Evolutionary conservation across 495 filamentous ascomycete genomes (phyloP).

Genomic region (Amniculicola lignicola): DNA sequence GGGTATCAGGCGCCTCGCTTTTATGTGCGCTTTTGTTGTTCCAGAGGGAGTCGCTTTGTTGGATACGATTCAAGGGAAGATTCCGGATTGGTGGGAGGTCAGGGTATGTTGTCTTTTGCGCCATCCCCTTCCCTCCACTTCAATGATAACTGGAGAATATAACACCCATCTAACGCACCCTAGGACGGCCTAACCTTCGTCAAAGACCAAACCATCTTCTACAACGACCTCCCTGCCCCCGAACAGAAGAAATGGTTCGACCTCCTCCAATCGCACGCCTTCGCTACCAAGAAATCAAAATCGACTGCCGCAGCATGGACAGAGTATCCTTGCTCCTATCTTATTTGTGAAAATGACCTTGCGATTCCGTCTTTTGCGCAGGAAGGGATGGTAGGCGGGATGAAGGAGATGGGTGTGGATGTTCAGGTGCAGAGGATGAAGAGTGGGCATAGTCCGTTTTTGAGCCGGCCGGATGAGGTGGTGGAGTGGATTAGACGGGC

Average conservation of each 20-base stretch:
- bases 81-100: slow-evolving; percentile 21
- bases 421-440: slow-evolving; percentile 22
- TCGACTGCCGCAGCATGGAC: slow-evolving; percentile 15
- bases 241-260: slow-evolving; percentile 1
- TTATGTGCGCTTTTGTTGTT: slow-evolving; percentile 16
- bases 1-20: slow-evolving; percentile 10
- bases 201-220: slow-evolving; percentile 13
- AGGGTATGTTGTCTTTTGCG: slow-evolving; percentile 10
- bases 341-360: slow-evolving; percentile 24
- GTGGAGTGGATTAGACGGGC: slow-evolving; percentile 16
- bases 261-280: slow-evolving; percentile 9
- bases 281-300: slow-evolving; percentile 15
- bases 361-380: slow-evolving; percentile 24
- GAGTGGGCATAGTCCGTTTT: slow-evolving; percentile 26
- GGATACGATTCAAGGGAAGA: slow-evolving; percentile 4
- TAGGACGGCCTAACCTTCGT: slow-evolving; percentile 1
- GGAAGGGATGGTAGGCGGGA: slow-evolving; percentile 10
- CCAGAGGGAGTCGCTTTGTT: slow-evolving; percentile 18
- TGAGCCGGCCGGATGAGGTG: slow-evolving; percentile 17
- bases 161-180: neutral
- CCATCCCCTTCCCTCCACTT: neutral
- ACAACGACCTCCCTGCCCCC: slow-evolving; percentile 12
- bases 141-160: neutral
- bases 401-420: slow-evolving; percentile 5
- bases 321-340: slow-evolving; percentile 19